Percentiles rank a stretch among this genome's conserved stretches.
These are phyloP conservation scores for Trichoderma semiorbis DNA, from an alignment of 2,329 filamentous ascomycete species.

Conservation along the genomic window DNA sequence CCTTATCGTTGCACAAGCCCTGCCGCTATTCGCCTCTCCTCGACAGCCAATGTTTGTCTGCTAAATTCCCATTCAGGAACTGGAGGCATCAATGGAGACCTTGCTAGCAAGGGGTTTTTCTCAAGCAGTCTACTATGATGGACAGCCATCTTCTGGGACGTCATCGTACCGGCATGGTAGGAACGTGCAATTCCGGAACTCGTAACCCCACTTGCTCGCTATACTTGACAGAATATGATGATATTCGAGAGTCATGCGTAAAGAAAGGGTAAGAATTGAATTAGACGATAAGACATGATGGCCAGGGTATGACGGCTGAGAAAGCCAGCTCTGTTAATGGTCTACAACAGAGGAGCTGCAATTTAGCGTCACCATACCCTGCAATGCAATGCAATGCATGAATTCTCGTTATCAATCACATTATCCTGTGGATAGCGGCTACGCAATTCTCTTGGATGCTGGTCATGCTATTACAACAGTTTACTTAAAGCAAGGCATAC, in stretches of 20 bases:
- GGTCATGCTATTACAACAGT: not conserved
- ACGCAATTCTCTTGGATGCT: not conserved
- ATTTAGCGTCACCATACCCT: constrained; percentile 1
- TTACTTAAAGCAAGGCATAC: not conserved
- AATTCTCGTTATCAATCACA: not conserved
- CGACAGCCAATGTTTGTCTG: not conserved
- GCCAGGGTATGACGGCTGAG: not conserved
- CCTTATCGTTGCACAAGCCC: not conserved
- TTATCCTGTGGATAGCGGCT: not conserved
- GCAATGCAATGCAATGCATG: constrained; percentile 3
- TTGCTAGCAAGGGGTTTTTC: not conserved
- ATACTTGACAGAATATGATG: not conserved
- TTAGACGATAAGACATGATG: not conserved
- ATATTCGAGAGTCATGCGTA: not conserved
- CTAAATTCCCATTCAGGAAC: not conserved
- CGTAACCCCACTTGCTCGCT: not conserved
- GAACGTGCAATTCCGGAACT: not conserved
- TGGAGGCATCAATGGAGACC: not conserved
- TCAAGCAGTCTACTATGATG: not conserved
- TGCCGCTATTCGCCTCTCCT: not conserved
- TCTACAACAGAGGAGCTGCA: not conserved
- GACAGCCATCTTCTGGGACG: not conserved
- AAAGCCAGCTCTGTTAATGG: not conserved
- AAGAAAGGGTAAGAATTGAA: not conserved
- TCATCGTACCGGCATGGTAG: not conserved